These are phyloP conservation scores for Diaporthe helianthi DNA, from an alignment of 2,329 filamentous ascomycete genomes.

Conservation along the genomic window DNA sequence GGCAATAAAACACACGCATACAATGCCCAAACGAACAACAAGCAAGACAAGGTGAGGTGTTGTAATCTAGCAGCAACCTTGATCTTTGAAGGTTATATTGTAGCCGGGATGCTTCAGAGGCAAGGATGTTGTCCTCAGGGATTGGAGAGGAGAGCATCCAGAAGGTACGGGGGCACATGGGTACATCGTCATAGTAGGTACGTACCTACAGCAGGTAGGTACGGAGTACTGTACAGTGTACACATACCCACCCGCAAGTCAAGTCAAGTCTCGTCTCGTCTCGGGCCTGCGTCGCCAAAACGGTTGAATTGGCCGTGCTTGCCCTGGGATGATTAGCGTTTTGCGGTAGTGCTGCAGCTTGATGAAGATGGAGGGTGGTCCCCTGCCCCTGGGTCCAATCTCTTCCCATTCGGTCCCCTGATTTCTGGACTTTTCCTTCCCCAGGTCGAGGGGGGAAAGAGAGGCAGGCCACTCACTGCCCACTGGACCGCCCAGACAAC, in stretches of 20 bases:
- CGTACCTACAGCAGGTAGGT: no score
- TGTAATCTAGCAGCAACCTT: slow-evolving; percentile 23
- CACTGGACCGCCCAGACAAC: not conserved
- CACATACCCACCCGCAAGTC: no score
- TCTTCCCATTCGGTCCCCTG: slow-evolving; percentile 11
- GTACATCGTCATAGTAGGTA: no score
- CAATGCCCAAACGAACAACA: slow-evolving; percentile 11
- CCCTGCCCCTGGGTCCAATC: slow-evolving; percentile 30
- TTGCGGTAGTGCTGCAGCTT: slow-evolving; percentile 6
- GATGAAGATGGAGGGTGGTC: slow-evolving; percentile 19
- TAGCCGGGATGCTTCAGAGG: slow-evolving; percentile 7
- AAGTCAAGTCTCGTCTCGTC: slow-evolving; percentile 10
- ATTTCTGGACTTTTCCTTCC: slow-evolving; percentile 18
- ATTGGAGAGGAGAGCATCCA: not conserved
- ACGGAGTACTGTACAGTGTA: no score
- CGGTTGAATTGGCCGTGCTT: slow-evolving; percentile 27
- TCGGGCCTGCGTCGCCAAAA: slow-evolving; percentile 25
- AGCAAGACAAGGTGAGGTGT: not conserved
- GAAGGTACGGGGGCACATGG: not conserved
- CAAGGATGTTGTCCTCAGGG: slow-evolving; percentile 11
- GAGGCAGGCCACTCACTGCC: not conserved
- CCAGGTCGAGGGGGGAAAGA: slow-evolving; percentile 2
- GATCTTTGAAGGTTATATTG: slow-evolving; percentile 3
- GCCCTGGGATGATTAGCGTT: slow-evolving; percentile 24
- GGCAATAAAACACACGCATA: slow-evolving; percentile 8